Evolutionary conservation across 495 filamentous ascomycete genomes (phyloP), one percentile per base, ranked within the genome.

Genomic region (Aspergillus bridgeri): DNA sequence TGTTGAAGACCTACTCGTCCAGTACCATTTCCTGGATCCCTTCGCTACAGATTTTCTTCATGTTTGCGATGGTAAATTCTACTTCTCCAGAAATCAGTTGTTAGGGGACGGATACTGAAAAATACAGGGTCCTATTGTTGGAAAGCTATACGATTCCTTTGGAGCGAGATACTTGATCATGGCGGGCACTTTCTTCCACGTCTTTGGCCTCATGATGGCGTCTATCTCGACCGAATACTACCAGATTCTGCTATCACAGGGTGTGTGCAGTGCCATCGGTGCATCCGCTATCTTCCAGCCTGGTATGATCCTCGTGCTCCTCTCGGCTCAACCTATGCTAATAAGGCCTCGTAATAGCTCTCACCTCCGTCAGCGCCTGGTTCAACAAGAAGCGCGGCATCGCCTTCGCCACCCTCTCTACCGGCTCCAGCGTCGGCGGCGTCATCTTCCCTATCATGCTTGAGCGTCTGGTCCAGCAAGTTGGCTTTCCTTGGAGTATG

Each of bases 201-300:
- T 86, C 51, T 86, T 90, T 56, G 87, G 87, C 5, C 66, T 91
- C 4, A 89, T 90, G 86, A 87, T 77, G 75, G 54, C 70, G 13
- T 71, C 68, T 1, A 60, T 81, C 6, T 66, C 66, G 0, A 68
- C 58, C 0, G 59, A 73, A 38, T 79, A 79, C 62, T 79, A 77
- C 54, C 75, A 78, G 51, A 47, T 80, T 42, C 60, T 80, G 4
- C 68, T 80, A 18, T 58, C 72, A 2, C 76, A 80, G 54, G 72
- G 68, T 17, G 60, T 79, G 9, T 75, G 73, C 66, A 70, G 65
- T 23, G 62, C 67, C 0, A 60, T 74, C 29, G 74, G 74, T 2
- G 61, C 61, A 0, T 58, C 62, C 17, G 59, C 62, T 11, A 57
- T 67, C 24, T 70, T 67, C 33, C 62, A 68, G 42, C 68, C 21